Conservation (phyloP, 1,284 basidiomycete genomes). For the Trametes pubescens region DNA sequence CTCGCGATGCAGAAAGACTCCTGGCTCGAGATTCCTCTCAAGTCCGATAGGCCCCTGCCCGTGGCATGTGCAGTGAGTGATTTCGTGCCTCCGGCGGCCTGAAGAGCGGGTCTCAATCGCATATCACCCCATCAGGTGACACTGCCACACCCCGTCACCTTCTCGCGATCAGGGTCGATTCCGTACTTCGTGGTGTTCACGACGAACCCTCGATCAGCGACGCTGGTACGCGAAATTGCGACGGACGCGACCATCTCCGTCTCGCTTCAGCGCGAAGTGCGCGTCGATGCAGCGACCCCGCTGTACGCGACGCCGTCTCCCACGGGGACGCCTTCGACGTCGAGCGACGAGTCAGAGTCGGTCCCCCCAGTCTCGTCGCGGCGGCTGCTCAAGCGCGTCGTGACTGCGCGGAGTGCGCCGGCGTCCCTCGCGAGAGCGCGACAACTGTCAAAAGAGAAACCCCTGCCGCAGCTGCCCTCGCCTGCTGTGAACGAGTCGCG, state of each 20-base stretch:
- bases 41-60: constrained; percentile 65
- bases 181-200: constrained; percentile 77
- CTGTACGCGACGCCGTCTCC: constrained; percentile 38
- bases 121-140: constrained; percentile 55
- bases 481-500: constrained; percentile 54
- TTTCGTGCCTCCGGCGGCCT: not conserved
- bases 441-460: constrained; percentile 47
- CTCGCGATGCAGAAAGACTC: constrained; percentile 51
- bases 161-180: constrained; percentile 63
- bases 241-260: constrained; percentile 73
- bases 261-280: constrained; percentile 65
- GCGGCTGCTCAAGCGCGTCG: constrained; percentile 57
- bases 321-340: constrained; percentile 55
- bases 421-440: constrained; percentile 42
- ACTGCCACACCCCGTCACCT: constrained; percentile 63
- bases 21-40: constrained; percentile 74
- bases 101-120: constrained; percentile 2
- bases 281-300: constrained; percentile 46
- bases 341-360: constrained; percentile 58
- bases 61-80: constrained; percentile 68
- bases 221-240: constrained; percentile 68
- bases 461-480: constrained; percentile 54
- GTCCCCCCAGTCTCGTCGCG: constrained; percentile 40
- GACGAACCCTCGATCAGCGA: constrained; percentile 60
- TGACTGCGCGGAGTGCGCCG: constrained; percentile 45